A percentile compares a stretch with the other conserved stretches of the same genome.
Evolutionary conservation across 345 rosid species (phyloP).

Genomic region (Bruguiera sexangula): DNA sequence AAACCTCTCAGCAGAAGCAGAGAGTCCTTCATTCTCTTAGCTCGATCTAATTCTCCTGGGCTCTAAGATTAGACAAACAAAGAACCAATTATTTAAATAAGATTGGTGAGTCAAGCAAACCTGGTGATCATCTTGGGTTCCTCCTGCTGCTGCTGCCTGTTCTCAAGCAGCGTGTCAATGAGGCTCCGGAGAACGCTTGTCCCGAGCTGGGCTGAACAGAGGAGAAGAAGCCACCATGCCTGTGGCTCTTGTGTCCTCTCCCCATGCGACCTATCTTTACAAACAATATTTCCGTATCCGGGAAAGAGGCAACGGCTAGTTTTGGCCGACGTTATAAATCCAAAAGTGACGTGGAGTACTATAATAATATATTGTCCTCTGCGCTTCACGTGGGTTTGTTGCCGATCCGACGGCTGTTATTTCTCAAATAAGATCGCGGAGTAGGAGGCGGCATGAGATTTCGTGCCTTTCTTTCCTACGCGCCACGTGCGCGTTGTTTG

Average conservation of each 20-base stretch:
- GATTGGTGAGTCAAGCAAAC: neutral
- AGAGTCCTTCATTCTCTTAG: conserved; percentile 67
- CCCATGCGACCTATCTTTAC: neutral
- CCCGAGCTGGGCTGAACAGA: conserved; percentile 40
- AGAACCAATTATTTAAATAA: neutral
- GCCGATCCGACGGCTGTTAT: too few species aligned
- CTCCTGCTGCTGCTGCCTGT: conserved; percentile 11
- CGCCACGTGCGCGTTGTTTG: neutral
- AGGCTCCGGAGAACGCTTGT: conserved; percentile 44
- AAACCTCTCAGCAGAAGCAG: conserved; percentile 82
- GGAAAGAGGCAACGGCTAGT: conserved; percentile 22
- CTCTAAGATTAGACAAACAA: conserved; percentile 9
- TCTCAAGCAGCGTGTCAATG: conserved; percentile 39
- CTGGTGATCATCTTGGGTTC: conserved; percentile 19
- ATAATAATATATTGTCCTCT: too few species aligned
- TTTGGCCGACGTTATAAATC: conserved; percentile 18
- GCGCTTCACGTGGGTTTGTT: too few species aligned
- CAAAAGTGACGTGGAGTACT: too few species aligned
- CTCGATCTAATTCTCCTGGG: conserved; percentile 33
- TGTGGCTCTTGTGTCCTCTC: neutral
- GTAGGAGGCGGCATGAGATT: too few species aligned
- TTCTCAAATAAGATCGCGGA: too few species aligned
- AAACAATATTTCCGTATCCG: neutral
- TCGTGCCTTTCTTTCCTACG: neutral
- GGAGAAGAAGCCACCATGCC: conserved; percentile 27